These are phyloP conservation scores for Fusarium lyarnte DNA, from an alignment of 2,329 filamentous ascomycete species.

Conservation along the genomic window DNA sequence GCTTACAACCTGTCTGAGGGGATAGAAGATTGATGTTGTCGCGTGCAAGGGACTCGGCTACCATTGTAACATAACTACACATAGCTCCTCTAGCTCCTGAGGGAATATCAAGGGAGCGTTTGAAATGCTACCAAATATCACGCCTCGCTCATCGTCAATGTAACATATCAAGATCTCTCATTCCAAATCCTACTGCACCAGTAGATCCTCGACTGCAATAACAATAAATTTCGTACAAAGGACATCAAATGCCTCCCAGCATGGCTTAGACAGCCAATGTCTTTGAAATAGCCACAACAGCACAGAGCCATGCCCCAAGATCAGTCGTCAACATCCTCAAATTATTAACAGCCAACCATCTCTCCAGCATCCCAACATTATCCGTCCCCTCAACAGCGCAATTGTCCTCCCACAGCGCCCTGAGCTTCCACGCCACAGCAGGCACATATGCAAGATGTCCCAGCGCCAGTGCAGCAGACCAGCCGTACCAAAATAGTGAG, in stretches of 20 bases:
- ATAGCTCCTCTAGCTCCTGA: background rate
- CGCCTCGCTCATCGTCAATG: background rate
- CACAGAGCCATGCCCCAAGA: conserved; percentile 48
- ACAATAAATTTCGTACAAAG: background rate
- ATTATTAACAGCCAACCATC: conserved; percentile 47
- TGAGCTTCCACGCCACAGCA: conserved; percentile 46
- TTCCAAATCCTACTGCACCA: background rate
- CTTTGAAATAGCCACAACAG: conserved; percentile 44
- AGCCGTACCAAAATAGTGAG: conserved; percentile 47
- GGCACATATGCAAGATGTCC: conserved; percentile 49
- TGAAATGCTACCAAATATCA: background rate
- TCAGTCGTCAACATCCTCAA: conserved; percentile 48
- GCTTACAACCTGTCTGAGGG: background rate
- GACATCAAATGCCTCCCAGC: background rate
- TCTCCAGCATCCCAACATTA: conserved; percentile 44
- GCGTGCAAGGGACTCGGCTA: background rate
- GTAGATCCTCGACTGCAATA: background rate
- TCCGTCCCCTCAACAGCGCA: conserved; percentile 32
- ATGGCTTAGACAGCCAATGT: conserved; percentile 29
- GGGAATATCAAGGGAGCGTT: background rate
- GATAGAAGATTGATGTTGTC: background rate
- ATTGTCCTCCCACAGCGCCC: conserved; percentile 42
- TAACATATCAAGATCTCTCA: background rate
- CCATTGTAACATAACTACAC: background rate
- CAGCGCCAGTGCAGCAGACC: conserved; percentile 44